These are phyloP conservation scores for Hanseniaspora mollemarum DNA, from an alignment of 805 yeast species.

Conservation along the genomic window DNA sequence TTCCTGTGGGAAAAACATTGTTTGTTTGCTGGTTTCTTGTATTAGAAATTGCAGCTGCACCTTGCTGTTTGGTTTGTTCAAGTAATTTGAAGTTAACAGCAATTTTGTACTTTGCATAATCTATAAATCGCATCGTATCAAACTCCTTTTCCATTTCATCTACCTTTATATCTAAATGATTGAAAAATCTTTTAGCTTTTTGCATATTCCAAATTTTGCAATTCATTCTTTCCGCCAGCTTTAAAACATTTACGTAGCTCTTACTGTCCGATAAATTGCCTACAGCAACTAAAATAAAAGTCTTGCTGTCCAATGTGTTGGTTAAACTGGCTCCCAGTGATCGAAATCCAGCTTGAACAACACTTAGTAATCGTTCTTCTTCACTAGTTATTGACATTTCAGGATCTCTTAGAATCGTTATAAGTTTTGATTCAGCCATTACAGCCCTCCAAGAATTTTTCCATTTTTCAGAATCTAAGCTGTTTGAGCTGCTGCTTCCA, in stretches of 20 bases:
- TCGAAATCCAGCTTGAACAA: conserved; percentile 25
- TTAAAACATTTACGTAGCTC: conserved; percentile 48
- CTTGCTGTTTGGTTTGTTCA: conserved; percentile 19
- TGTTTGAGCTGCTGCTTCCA: background rate
- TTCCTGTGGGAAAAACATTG: conserved; percentile 10
- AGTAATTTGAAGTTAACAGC: background rate
- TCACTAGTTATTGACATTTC: conserved; percentile 18
- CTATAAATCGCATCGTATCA: conserved; percentile 9
- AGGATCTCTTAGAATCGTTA: conserved; percentile 1
- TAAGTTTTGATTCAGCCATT: conserved; percentile 4
- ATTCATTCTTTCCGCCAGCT: conserved; percentile 46
- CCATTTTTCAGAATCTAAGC: conserved; percentile 14
- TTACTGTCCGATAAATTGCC: conserved; percentile 37
- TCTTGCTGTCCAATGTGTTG: conserved; percentile 44
- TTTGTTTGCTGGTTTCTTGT: conserved; percentile 14
- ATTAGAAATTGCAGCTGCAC: conserved; percentile 22
- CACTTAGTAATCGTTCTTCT: conserved; percentile 22
- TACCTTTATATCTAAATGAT: conserved; percentile 44
- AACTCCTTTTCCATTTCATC: conserved; percentile 22
- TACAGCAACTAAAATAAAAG: conserved; percentile 69
- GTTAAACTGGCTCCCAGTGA: conserved; percentile 46
- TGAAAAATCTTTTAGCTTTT: conserved; percentile 69
- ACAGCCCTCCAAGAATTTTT: conserved; percentile 14
- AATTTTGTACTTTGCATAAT: conserved; percentile 10
- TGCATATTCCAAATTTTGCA: conserved; percentile 83